Base-by-base conservation (phyloP, 495 filamentous ascomycete species). In the Apodospora peruviana region DNA sequence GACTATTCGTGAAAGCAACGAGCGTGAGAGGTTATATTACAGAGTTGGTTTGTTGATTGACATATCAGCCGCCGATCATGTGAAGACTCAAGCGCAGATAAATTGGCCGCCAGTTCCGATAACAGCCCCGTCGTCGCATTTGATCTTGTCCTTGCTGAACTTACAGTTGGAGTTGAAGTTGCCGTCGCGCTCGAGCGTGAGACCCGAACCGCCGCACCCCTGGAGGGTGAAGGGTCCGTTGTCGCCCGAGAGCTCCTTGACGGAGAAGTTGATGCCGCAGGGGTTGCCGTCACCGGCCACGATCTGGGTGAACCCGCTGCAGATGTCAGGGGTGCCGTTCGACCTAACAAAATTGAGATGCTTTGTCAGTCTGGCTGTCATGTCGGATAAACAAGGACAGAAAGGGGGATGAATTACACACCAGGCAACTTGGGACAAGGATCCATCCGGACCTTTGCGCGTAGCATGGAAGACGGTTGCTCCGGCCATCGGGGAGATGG, bases 81-180 rank as follows among this genome's bases (percentile, higher is more conserved):
- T n/a, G n/a, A n/a, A n/a, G n/a, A n/a, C n/a, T n/a, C n/a, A n/a
- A n/a, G n/a, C n/a, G n/a, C n/a, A n/a, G n/a, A n/a, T n/a, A n/a
- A n/a, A n/a, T n/a, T n/a, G n/a, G n/a, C n/a, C n/a, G n/a, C n/a
- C n/a, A n/a, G n/a, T n/a, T n/a, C n/a, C n/a, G n/a, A n/a, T n/a
- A n/a, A n/a, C n/a, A n/a, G n/a, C n/a, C n/a, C n/a, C n/a, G n/a
- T n/a, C n/a, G n/a, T n/a, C n/a, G n/a, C n/a, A n/a, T n/a, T n/a
- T 46, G 43, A 46, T 37, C 27, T 4, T 19, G 5, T 37, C 11
- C 16, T 46, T 46, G 16, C 3, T 4, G 12, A 39, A 47, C 19
- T 24, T 27, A 35, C 45, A 47, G 45, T 47, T 47, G 45, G 18
- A 23, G 45, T 47, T 47, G 35, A 47, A 47, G 16, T 39, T 14